A percentile compares a stretch with the other conserved stretches of the same genome.
Evolutionary conservation across 139 green algal genomes (phyloP).

Genomic region (Pleodorina starrii): DNA sequence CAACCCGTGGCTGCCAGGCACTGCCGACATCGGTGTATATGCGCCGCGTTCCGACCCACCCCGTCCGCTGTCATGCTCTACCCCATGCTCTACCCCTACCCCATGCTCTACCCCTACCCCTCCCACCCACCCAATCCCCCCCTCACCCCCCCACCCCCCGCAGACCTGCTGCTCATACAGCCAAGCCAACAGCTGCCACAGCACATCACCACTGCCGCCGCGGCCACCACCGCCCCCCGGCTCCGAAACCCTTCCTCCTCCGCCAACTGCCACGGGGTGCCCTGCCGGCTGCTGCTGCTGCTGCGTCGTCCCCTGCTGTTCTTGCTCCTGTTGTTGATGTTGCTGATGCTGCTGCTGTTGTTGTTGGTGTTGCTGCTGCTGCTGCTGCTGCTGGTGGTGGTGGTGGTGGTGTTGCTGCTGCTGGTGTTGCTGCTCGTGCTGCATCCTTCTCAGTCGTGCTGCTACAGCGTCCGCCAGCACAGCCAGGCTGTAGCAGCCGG

Average conservation of each 20-base stretch:
- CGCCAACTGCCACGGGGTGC: no score
- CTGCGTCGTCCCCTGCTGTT: no score
- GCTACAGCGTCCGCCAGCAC: slow-evolving; percentile 65
- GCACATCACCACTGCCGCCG: slow-evolving; percentile 57
- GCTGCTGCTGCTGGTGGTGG: neutral
- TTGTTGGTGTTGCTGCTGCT: neutral
- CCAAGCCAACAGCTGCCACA: slow-evolving; percentile 84
- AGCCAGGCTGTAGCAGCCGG: slow-evolving; percentile 46
- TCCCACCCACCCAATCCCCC: no score
- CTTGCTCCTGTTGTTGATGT: neutral
- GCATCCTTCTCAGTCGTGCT: slow-evolving; percentile 57
- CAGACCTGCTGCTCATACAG: slow-evolving; percentile 83
- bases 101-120: no score
- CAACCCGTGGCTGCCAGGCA: no score
- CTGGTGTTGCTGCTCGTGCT: neutral
- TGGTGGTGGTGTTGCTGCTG: neutral
- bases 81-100: no score
- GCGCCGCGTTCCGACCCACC: no score
- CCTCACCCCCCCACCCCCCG: no score
- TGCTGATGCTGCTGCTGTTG: neutral
- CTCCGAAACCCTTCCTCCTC: neutral
- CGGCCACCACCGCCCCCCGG: slow-evolving; percentile 31
- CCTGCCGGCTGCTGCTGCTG: no score
- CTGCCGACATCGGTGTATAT: no score
- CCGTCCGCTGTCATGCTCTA: no score